Base-by-base conservation (phyloP, 73 alveolate genomes). In the Paramecium primaurelia region DNA sequence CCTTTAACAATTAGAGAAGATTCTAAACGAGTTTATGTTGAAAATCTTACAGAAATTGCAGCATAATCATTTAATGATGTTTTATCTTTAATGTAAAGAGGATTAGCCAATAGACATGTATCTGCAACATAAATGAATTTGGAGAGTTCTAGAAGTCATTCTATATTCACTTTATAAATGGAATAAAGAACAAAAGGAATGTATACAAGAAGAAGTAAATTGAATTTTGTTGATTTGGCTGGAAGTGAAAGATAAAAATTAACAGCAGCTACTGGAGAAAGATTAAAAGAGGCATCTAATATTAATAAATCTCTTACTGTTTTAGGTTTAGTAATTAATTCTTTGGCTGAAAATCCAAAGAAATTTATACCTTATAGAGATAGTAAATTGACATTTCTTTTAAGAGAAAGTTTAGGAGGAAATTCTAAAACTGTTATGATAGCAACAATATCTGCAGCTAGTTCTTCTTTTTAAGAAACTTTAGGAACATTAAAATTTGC, bases 201-300 rank as follows among this genome's bases (percentile, higher is more conserved):
- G 44, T 28, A 42, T 34, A 30, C 58, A 47, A 60, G 16, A 12
- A 86, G 58, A 88, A 92, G 85, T 37, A 96, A 96, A 60, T 85
- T 97, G 36, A 95, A 97, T 73, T 88, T 73, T 38, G 87, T 73
- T 16, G 87, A 73, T 73, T 73, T 73, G 59, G 87, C 87, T 36
- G 87, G 87, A 36, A 73, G 87, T 40, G 87, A 73, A 73, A 36
- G 87, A 73, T 40, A 73, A 73, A 92, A 93, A 51, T 88, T 86
- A 84, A 96, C 99, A 7, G 95, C 96, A 34, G 96, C 98, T 11
- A 92, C 93, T 1, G 98, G 99, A 11, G 96, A 97, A 44, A 94
- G 98, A 77, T 90, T 97, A 14, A 97, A 97, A 92, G 99, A 97
- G 90, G 99, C 99, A 2, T 94, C 97, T 64, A 96, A 95, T 92